phyloP scores from a whole-genome alignment of 805 yeast genomes.

The Nakazawaea laoshanensis region DNA sequence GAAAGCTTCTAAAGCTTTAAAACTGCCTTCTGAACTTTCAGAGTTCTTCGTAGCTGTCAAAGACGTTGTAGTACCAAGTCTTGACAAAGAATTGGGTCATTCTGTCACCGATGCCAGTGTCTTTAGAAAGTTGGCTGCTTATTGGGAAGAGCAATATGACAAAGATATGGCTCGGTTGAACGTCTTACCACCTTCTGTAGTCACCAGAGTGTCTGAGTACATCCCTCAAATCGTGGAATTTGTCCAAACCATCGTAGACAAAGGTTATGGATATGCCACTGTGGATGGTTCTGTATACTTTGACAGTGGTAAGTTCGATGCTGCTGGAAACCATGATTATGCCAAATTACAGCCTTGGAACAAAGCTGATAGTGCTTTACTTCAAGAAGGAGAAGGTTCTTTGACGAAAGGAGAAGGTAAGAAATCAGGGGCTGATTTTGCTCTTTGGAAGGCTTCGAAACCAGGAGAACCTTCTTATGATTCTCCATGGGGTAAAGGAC shows the following conservation, averaged over 20 bases:
- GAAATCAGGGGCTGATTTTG: constrained; percentile 77
- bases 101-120: constrained; percentile 78
- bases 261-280: constrained; percentile 81
- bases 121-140: constrained; percentile 75
- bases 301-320: constrained; percentile 79
- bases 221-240: constrained; percentile 85
- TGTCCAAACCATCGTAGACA: constrained; percentile 63
- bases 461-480: constrained; percentile 97
- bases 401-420: constrained; percentile 51
- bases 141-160: constrained; percentile 82
- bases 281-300: constrained; percentile 93
- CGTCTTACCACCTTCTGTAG: constrained; percentile 75
- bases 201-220: constrained; percentile 93
- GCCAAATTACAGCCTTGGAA: constrained; percentile 99
- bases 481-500: constrained; percentile 94
- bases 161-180: constrained; percentile 80
- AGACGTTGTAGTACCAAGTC: constrained; percentile 64
- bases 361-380: constrained; percentile 76
- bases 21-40: constrained; percentile 18
- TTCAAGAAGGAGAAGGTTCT: constrained; percentile 94
- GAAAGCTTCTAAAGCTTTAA: constrained; percentile 40
- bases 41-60: constrained; percentile 46
- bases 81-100: constrained; percentile 69
- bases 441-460: constrained; percentile 93
- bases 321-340: constrained; percentile 63